phyloP scores from a whole-genome alignment of 108 stramenopile genomes.

The Skeletonema menzelii region DNA sequence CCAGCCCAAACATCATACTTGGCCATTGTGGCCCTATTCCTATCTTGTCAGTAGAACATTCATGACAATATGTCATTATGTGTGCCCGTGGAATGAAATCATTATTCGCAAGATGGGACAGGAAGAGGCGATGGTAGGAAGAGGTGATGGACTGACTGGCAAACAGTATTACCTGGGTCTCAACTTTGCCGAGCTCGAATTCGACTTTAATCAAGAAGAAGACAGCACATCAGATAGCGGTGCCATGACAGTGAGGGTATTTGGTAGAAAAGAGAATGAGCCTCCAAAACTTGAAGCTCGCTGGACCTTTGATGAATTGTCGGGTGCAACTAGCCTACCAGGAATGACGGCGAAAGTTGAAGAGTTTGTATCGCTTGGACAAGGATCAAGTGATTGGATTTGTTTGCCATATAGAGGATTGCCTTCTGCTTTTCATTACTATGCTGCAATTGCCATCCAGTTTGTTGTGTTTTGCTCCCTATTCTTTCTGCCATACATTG shows the following conservation, averaged over 20 bases:
- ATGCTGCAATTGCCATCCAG: slow-evolving; percentile 13
- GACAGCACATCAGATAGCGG: slow-evolving; percentile 1
- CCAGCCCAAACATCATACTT: slow-evolving; percentile 32
- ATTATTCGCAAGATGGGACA: slow-evolving; percentile 29
- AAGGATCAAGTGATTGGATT: slow-evolving; percentile 8
- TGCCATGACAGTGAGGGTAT: slow-evolving; percentile 38
- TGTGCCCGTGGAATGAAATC: slow-evolving; percentile 56
- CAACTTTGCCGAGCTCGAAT: slow-evolving; percentile 83
- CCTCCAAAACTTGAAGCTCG: slow-evolving; percentile 32
- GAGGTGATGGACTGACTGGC: slow-evolving; percentile 29
- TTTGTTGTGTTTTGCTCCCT: slow-evolving; percentile 22
- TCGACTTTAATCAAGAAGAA: slow-evolving; percentile 56
- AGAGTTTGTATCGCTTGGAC: not conserved
- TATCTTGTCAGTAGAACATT: slow-evolving; percentile 34
- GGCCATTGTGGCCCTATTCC: slow-evolving; percentile 36
- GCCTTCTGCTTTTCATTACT: slow-evolving; percentile 1
- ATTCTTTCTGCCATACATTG: slow-evolving; percentile 30
- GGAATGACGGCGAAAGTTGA: slow-evolving; percentile 20
- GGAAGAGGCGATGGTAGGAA: not conserved
- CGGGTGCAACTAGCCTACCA: slow-evolving; percentile 17
- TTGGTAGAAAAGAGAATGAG: slow-evolving; percentile 25
- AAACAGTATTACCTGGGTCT: slow-evolving; percentile 64
- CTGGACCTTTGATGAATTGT: slow-evolving; percentile 41
- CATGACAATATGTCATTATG: slow-evolving; percentile 50
- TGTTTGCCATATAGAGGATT: slow-evolving; percentile 42